Conservation (phyloP, 352 stramenopile species). For the Pythium aquatile region DNA sequence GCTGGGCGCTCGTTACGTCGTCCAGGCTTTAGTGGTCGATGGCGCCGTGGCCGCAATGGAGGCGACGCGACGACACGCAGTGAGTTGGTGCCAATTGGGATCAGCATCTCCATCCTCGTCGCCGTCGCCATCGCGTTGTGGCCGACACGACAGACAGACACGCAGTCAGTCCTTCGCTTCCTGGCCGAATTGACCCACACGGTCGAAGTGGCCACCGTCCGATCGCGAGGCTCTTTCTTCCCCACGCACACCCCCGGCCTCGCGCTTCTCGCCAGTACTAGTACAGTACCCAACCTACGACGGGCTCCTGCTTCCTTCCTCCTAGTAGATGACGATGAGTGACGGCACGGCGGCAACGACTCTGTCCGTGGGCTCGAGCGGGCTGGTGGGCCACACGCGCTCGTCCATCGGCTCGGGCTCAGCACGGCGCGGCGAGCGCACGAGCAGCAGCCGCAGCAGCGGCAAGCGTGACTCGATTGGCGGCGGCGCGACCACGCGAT, state of each 20-base stretch:
- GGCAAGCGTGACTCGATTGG: slow-evolving; percentile 9
- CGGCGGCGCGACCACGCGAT: not conserved
- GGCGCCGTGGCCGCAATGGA: not conserved
- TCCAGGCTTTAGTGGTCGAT: not conserved
- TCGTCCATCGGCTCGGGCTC: slow-evolving; percentile 21
- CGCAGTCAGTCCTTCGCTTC: not conserved
- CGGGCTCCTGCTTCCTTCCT: not conserved
- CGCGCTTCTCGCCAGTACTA: not conserved
- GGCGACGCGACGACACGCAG: slow-evolving; percentile 3
- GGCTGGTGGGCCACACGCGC: slow-evolving; percentile 9
- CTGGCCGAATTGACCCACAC: not conserved
- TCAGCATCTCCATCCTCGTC: not conserved
- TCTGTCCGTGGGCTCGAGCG: slow-evolving; percentile 18
- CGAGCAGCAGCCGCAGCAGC: slow-evolving; percentile 5
- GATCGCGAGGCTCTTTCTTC: not conserved
- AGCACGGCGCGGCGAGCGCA: not conserved
- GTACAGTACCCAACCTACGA: not conserved
- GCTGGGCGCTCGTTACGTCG: slow-evolving; percentile 8
- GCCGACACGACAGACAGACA: not conserved
- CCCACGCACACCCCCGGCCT: not conserved
- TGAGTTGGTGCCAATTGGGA: not conserved
- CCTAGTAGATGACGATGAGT: slow-evolving; percentile 14
- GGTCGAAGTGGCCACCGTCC: not conserved
- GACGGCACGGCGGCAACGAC: slow-evolving; percentile 21
- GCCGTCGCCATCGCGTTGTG: not conserved